Conservation (phyloP, 768 basidiomycete genomes). For the Hirschioporus abietinus region DNA sequence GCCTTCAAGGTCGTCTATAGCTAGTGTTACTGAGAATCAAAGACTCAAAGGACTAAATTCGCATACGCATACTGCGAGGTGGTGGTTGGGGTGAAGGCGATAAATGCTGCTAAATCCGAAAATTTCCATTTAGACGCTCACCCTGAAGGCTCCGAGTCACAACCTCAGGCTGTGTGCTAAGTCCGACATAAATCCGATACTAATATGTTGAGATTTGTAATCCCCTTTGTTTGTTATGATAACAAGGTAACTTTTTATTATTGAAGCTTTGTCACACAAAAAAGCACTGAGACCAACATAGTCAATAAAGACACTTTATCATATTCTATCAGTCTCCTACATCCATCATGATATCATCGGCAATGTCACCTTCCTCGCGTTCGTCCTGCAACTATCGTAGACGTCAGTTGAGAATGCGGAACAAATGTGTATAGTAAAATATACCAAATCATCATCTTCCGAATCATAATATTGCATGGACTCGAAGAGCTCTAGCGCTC, state of each 20-base stretch:
- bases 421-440: too few relatives aligned
- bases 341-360: too few relatives aligned
- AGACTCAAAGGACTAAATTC: background rate
- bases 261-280: too few relatives aligned
- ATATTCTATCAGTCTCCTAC: too few relatives aligned
- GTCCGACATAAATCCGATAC: background rate
- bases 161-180: background rate
- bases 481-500: too few relatives aligned
- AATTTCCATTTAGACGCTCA: background rate
- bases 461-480: too few relatives aligned
- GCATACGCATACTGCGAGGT: background rate
- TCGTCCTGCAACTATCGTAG: too few relatives aligned
- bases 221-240: background rate
- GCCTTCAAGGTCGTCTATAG: slow-evolving; percentile 51
- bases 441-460: too few relatives aligned
- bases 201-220: background rate
- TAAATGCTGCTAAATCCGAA: background rate
- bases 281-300: too few relatives aligned
- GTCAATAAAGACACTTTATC: too few relatives aligned
- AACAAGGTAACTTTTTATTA: background rate
- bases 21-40: background rate
- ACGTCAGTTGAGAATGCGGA: too few relatives aligned
- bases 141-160: background rate
- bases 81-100: background rate
- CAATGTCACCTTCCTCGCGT: too few relatives aligned